A percentile compares a stretch with the other conserved stretches of the same genome.
Conservation (phyloP, 2,329 filamentous ascomycete genomes). For the Talaromyces sp. region DNA sequence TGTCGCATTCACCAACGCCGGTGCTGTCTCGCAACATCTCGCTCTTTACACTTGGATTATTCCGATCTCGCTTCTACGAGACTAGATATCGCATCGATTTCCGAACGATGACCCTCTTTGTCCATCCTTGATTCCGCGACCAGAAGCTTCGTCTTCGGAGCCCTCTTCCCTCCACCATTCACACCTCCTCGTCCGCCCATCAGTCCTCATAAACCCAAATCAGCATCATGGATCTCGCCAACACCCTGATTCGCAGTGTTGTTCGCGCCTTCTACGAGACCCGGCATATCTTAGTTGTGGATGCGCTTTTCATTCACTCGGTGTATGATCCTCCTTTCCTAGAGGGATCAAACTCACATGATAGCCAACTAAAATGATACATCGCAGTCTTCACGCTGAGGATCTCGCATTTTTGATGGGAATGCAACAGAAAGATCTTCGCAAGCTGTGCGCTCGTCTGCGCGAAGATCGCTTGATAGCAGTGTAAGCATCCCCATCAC, state of each 20-base stretch:
- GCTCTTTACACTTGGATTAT: constrained; percentile 1
- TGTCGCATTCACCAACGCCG: constrained; percentile 8
- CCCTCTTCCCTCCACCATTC: constrained; percentile 1
- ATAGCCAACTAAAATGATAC: constrained; percentile 16
- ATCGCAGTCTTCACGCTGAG: constrained; percentile 72
- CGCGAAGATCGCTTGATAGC: constrained; percentile 83
- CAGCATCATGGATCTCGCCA: constrained; percentile 63
- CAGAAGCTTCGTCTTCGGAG: constrained; percentile 18
- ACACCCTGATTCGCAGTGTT: constrained; percentile 82
- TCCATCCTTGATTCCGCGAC: constrained; percentile 9
- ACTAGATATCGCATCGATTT: not conserved
- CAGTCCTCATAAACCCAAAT: not conserved
- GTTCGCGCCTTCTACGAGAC: constrained; percentile 85
- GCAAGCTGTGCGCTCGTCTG: constrained; percentile 83
- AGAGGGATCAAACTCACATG: not conserved
- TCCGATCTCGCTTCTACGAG: not conserved
- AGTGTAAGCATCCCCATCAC: constrained; percentile 59
- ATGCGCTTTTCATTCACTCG: constrained; percentile 76
- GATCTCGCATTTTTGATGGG: constrained; percentile 85
- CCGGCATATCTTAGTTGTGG: constrained; percentile 78
- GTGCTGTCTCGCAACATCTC: constrained; percentile 9
- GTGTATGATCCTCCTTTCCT: constrained; percentile 53
- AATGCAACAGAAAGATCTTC: constrained; percentile 88
- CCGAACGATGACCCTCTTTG: constrained; percentile 13
- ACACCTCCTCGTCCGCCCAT: not conserved